These are phyloP conservation scores for Cucumis hystrix DNA, from an alignment of 306 rosid species.

Conservation along the genomic window DNA sequence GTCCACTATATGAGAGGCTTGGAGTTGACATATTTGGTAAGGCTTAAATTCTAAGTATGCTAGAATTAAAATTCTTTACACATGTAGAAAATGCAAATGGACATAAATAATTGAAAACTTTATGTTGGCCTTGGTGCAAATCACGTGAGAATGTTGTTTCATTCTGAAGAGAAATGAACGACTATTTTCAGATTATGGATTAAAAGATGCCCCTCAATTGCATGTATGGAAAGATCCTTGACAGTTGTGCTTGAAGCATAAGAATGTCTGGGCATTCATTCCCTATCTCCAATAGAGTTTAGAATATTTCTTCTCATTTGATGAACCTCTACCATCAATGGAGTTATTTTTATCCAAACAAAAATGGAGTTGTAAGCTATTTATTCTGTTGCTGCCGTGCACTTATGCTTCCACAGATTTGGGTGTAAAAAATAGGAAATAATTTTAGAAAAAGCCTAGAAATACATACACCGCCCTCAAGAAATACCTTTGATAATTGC, in stretches of 20 bases:
- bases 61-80: neutral
- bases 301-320: neutral
- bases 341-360: neutral
- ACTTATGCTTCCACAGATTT: neutral
- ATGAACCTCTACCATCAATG: neutral
- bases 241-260: neutral
- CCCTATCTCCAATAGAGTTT: neutral
- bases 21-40: constrained; percentile 81
- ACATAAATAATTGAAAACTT: neutral
- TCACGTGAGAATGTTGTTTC: neutral
- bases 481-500: neutral
- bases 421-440: neutral
- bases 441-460: neutral
- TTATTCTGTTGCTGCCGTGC: neutral
- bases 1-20: constrained; percentile 70
- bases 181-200: neutral
- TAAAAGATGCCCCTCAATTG: neutral
- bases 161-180: neutral
- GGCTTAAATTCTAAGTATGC: constrained; percentile 4
- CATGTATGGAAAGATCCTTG: neutral
- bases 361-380: neutral
- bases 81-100: neutral
- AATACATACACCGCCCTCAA: neutral
- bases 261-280: neutral
- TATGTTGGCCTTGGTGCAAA: neutral